Evolutionary conservation across 225 moss, liverwort and hornwort genomes (phyloP).

Genomic region (Bryum argenteum): DNA sequence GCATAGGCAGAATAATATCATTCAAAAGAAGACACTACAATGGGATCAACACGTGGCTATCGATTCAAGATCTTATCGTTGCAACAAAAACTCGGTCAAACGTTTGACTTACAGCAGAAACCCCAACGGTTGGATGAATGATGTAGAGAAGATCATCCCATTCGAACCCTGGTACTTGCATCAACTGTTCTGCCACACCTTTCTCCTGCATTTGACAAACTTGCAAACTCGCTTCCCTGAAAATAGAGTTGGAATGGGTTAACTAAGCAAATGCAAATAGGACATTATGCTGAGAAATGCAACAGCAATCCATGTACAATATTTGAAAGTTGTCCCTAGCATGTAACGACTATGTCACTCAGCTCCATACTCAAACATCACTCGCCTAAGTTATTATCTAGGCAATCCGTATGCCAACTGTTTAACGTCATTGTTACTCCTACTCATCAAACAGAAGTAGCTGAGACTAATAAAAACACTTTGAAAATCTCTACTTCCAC

Average conservation of each 20-base stretch:
- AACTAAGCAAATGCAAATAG: background rate
- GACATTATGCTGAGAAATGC: slow-evolving; percentile 10
- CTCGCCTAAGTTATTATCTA: background rate
- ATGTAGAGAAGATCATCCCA: slow-evolving; percentile 85
- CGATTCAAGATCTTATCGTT: background rate
- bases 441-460: background rate
- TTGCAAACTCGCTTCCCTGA: slow-evolving; percentile 56
- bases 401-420: background rate
- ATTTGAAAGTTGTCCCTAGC: background rate
- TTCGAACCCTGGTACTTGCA: slow-evolving; percentile 72
- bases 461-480: background rate
- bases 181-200: slow-evolving; percentile 69
- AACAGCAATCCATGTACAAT: background rate
- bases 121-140: slow-evolving; percentile 69
- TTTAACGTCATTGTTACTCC: background rate
- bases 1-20: background rate
- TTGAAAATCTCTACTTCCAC: background rate
- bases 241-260: slow-evolving; percentile 23
- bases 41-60: slow-evolving; percentile 3
- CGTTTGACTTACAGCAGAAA: slow-evolving; percentile 46
- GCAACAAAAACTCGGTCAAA: slow-evolving; percentile 10
- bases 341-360: slow-evolving; percentile 10
- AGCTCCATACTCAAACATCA: background rate
- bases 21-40: slow-evolving; percentile 17
- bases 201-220: slow-evolving; percentile 73